Evolutionary conservation across 176 grass and related monocot species (phyloP).

Genomic region (Olyra latifolia): DNA sequence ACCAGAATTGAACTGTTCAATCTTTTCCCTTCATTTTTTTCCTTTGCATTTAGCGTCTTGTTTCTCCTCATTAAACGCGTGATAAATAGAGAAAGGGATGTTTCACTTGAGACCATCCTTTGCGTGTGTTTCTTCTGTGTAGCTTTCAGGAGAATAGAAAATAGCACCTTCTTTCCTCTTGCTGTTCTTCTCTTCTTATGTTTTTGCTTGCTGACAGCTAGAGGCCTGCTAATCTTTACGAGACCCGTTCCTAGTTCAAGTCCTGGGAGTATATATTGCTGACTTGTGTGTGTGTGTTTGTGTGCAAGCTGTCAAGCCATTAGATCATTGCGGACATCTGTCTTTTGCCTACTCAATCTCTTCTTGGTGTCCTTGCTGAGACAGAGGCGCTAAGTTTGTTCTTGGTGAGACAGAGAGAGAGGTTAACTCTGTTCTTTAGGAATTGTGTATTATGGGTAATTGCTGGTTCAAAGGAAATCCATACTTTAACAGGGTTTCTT

Average conservation of each 20-base stretch:
- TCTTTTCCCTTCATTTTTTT: not conserved
- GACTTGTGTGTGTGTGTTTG: not conserved
- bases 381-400: constrained; percentile 7
- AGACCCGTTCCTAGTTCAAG: constrained; percentile 17
- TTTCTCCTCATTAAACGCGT: constrained; percentile 19
- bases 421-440: constrained; percentile 17
- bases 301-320: not conserved
- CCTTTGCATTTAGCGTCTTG: constrained; percentile 19
- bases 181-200: not conserved
- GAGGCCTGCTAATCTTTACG: constrained; percentile 11
- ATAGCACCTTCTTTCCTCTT: not conserved
- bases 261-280: not conserved
- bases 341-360: not conserved
- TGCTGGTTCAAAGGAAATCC: constrained; percentile 53
- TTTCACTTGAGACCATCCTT: constrained; percentile 32
- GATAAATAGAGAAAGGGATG: constrained; percentile 38
- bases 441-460: constrained; percentile 58
- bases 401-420: constrained; percentile 33
- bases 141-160: constrained; percentile 33
- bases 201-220: constrained; percentile 16
- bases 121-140: constrained; percentile 30
- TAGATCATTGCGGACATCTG: not conserved
- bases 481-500: constrained; percentile 78
- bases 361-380: constrained; percentile 31
- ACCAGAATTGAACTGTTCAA: constrained; percentile 23